These are phyloP conservation scores for Nitzschia sp. DNA, from an alignment of 108 stramenopile species.

Conservation along the genomic window DNA sequence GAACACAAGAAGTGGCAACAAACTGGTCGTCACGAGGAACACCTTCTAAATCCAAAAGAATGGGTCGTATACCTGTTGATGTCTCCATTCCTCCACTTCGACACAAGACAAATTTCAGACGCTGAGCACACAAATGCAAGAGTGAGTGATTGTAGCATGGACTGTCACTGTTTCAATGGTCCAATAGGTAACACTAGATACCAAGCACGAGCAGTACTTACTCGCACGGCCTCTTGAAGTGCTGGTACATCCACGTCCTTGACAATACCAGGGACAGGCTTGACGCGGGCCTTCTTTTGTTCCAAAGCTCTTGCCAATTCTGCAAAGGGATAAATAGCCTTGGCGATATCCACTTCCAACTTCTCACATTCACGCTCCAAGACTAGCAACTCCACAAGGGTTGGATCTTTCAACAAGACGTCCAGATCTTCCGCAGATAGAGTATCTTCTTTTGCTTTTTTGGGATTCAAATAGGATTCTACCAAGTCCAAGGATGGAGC, in stretches of 20 bases:
- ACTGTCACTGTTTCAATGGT: too few species aligned
- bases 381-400: constrained; percentile 67
- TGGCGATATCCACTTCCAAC: constrained; percentile 72
- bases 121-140: constrained; percentile 15
- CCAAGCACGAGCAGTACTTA: constrained; percentile 31
- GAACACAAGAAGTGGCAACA: neutral
- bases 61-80: constrained; percentile 81
- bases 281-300: constrained; percentile 51
- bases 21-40: constrained; percentile 67
- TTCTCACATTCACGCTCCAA: constrained; percentile 68
- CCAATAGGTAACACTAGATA: neutral
- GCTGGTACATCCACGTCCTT: constrained; percentile 39
- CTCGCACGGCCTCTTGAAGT: constrained; percentile 67
- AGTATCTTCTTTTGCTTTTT: constrained; percentile 18
- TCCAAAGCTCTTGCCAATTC: constrained; percentile 70
- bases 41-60: constrained; percentile 78
- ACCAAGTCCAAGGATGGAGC: constrained; percentile 77
- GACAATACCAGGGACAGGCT: constrained; percentile 54
- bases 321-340: constrained; percentile 66
- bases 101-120: constrained; percentile 67
- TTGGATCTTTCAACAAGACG: constrained; percentile 56
- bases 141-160: neutral
- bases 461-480: constrained; percentile 41
- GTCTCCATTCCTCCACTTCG: constrained; percentile 63
- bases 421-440: constrained; percentile 11